Conservation (phyloP, 192 early-diverging fungal species). For the Backusella tuberculispora region DNA sequence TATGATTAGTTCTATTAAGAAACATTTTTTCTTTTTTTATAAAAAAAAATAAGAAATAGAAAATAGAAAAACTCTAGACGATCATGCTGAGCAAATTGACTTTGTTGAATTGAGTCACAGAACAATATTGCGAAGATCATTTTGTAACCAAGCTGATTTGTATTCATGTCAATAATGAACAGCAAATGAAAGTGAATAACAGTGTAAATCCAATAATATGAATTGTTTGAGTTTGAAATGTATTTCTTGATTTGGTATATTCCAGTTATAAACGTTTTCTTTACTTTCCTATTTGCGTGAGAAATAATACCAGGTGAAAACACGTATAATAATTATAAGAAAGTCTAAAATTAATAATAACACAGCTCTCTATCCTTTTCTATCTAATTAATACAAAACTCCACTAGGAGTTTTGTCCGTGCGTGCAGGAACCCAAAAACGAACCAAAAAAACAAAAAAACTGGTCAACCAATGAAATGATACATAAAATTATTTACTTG, state of each 20-base stretch:
- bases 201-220: background rate
- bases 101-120: background rate
- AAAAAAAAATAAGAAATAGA: background rate
- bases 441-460: background rate
- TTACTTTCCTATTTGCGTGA: background rate
- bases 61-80: background rate
- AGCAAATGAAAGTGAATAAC: background rate
- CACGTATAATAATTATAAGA: background rate
- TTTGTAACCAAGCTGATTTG: background rate
- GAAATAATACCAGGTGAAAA: background rate
- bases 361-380: background rate
- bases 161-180: background rate
- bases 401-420: slow-evolving; percentile 14
- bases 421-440: slow-evolving; percentile 5
- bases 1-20: slow-evolving; percentile 7
- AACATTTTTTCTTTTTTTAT: background rate
- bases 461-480: background rate
- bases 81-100: background rate
- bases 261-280: background rate
- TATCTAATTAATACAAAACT: background rate
- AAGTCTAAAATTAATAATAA: background rate
- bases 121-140: background rate
- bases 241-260: slow-evolving; percentile 6
- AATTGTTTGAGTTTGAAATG: background rate
- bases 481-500: slow-evolving; percentile 4